Conservation (phyloP, 352 stramenopile species). For the Phytophthora pseudosyringae region DNA sequence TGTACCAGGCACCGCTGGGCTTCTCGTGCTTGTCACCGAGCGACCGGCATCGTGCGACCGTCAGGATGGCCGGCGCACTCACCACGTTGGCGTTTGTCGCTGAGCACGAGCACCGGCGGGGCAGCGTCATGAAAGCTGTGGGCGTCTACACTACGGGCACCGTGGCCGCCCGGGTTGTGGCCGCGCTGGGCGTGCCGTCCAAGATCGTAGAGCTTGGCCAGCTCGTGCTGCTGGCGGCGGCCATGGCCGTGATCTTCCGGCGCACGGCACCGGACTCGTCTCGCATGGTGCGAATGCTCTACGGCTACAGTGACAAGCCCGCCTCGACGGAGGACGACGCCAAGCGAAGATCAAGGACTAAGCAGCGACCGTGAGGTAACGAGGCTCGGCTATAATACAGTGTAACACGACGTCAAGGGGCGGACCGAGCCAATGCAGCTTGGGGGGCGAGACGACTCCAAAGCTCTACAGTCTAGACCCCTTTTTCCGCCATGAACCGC, state of each 20-base stretch:
- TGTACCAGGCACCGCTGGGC: constrained; percentile 62
- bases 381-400: constrained; percentile 18
- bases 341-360: constrained; percentile 7
- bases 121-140: constrained; percentile 64
- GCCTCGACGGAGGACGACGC: constrained; percentile 22
- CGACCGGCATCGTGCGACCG: constrained; percentile 36
- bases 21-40: constrained; percentile 58
- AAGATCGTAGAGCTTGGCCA: constrained; percentile 39
- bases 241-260: constrained; percentile 58
- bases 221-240: constrained; percentile 44
- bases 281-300: constrained; percentile 59
- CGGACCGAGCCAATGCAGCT: constrained; percentile 18
- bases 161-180: constrained; percentile 36
- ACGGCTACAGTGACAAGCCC: constrained; percentile 45
- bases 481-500: constrained; percentile 22
- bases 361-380: constrained; percentile 16
- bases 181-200: constrained; percentile 23
- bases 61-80: constrained; percentile 46
- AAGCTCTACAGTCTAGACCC: neutral
- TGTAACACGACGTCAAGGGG: constrained; percentile 6
- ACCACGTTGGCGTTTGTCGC: constrained; percentile 52
- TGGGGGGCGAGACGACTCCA: neutral
- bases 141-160: constrained; percentile 57
- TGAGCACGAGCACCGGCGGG: constrained; percentile 61
- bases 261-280: constrained; percentile 49